Evolutionary conservation across 1,284 basidiomycete genomes (phyloP).

Genomic region (Trichosporon sp.): DNA sequence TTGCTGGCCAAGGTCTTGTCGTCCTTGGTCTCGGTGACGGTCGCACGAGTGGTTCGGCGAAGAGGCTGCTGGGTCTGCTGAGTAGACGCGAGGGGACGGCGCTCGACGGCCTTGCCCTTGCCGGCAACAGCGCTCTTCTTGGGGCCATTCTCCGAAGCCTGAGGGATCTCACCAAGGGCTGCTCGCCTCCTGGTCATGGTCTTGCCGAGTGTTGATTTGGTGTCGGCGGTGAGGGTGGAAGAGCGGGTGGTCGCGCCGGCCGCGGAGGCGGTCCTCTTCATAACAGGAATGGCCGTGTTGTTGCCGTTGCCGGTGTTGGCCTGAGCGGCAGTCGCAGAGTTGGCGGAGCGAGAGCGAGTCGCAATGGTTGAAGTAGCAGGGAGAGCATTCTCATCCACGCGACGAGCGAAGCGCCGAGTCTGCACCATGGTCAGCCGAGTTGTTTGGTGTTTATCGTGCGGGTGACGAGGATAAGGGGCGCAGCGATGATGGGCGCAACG

Average conservation of each 20-base stretch:
- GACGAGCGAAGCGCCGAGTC: slow-evolving; percentile 38
- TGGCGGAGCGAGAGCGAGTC: slow-evolving; percentile 23
- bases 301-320: slow-evolving; percentile 15
- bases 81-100: slow-evolving; percentile 26
- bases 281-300: slow-evolving; percentile 33
- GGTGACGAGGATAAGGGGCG: background rate
- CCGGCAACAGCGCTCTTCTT: slow-evolving; percentile 17
- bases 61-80: slow-evolving; percentile 8
- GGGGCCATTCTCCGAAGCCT: slow-evolving; percentile 17
- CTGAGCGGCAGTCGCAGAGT: slow-evolving; percentile 10
- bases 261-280: slow-evolving; percentile 31
- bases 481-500: background rate
- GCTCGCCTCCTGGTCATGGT: slow-evolving; percentile 26
- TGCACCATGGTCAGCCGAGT: slow-evolving; percentile 14
- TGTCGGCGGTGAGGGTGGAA: slow-evolving; percentile 9
- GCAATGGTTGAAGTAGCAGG: slow-evolving; percentile 25
- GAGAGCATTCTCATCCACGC: slow-evolving; percentile 43
- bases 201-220: slow-evolving; percentile 10
- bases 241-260: slow-evolving; percentile 13
- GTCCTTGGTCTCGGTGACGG: background rate
- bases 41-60: slow-evolving; percentile 8
- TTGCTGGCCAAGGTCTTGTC: slow-evolving; percentile 17
- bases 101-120: slow-evolving; percentile 16
- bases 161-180: slow-evolving; percentile 44
- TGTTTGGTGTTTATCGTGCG: slow-evolving; percentile 8